phyloP scores from a whole-genome alignment of 2,329 filamentous ascomycete genomes.

The Bipolaris oryzae region DNA sequence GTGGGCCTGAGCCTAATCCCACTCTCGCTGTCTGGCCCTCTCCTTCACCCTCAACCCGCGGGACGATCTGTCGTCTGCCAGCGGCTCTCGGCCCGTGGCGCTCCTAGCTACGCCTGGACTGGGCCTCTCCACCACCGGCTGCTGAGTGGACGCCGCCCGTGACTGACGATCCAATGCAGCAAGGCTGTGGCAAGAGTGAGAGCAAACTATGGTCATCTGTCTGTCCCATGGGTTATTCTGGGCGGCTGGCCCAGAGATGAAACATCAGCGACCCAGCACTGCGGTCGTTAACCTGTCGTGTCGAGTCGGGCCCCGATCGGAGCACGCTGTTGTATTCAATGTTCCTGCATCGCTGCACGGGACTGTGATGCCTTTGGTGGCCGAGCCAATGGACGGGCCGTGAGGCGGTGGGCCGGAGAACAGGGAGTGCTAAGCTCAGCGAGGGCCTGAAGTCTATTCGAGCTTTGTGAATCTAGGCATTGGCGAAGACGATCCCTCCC shows the following conservation, averaged over 20 bases:
- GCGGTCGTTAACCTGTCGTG: conserved; percentile 44
- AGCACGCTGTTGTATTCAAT: conserved; percentile 48
- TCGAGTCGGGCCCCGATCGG: conserved; percentile 42
- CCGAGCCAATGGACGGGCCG: conserved; percentile 38
- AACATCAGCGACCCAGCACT: conserved; percentile 45
- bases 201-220: conserved; percentile 46
- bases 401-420: conserved; percentile 29
- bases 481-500: conserved; percentile 46
- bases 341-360: conserved; percentile 52
- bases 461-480: conserved; percentile 45
- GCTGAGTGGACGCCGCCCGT: conserved; percentile 39
- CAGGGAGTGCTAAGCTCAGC: conserved; percentile 48
- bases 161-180: conserved; percentile 33
- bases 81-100: conserved; percentile 45
- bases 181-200: conserved; percentile 21
- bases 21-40: conserved; percentile 22
- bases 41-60: conserved; percentile 26
- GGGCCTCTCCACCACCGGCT: conserved; percentile 25
- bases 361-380: conserved; percentile 40
- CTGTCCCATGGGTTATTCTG: conserved; percentile 47
- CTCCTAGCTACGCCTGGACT: conserved; percentile 31
- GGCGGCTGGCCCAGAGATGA: conserved; percentile 46
- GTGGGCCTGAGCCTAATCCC: conserved; percentile 32
- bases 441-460: conserved; percentile 43
- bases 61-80: conserved; percentile 34